Evolutionary conservation across 2,329 filamentous ascomycete species (phyloP), one percentile per base, ranked within the genome.

Genomic region (Hysterium pulicare): DNA sequence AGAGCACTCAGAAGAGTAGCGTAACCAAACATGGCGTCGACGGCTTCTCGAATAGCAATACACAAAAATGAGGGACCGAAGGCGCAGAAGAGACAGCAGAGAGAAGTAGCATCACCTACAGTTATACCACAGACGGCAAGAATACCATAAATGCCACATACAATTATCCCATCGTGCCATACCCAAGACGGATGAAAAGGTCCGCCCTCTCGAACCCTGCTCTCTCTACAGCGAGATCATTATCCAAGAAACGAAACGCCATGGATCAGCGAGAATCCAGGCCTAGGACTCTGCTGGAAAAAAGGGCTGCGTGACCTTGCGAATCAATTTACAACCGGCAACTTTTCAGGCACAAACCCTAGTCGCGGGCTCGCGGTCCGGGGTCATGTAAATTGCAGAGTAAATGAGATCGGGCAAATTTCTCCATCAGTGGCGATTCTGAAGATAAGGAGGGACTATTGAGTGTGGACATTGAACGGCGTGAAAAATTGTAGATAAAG

Each of bases 21-120:
- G 44, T 62, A 61, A 35, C 57, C 58, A 41, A 64, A 57, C 63
- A 66, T 66, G 10, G 43, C 54, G n/a, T n/a, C n/a, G n/a, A n/a
- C n/a, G n/a, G n/a, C n/a, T n/a, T n/a, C n/a, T n/a, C n/a, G 48
- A 39, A 21, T 5, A 33, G 21, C 30, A 26, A 39, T 38, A 10
- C 40, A 17, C 20, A 33, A 11, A 13, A 37, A 7, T 6, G 21
- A 15, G 21, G 19, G 11, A 34, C 19, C 24, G 1, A 22, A 49
- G 54, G 24, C 52, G 49, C 53, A 47, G 42, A 42, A 17, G 15
- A 38, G 51, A 37, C 19, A 9, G 6, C 13, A 22, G 34, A 22
- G 34, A 7, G 13, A n/a, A n/a, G 19, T 13, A 24, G 5, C 24
- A 11, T 34, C 19, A 34, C 11, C 3, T 34, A 11, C 33, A 11